Evolutionary conservation across 371 early-diverging fungal genomes (phyloP), one percentile per base, ranked within the genome.

Genomic region (Mitosporidium daphniae): DNA sequence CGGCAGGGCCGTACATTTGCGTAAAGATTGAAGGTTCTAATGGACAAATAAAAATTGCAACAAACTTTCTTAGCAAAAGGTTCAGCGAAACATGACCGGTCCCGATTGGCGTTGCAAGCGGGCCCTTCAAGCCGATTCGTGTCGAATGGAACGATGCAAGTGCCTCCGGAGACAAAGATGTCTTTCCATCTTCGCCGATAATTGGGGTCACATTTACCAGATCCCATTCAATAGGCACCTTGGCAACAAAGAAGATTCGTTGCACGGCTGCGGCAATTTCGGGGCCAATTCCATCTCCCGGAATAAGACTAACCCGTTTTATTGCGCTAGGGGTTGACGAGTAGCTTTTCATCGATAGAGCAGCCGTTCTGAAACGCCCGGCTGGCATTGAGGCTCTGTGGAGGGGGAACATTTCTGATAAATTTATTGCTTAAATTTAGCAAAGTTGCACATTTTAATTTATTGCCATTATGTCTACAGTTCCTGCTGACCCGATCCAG

Each of bases 261-360:
- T 69, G 60, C 25, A 89, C 86, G 7, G 73, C 66, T 26, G 55
- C 43, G 21, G 82, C 71, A 33, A 89, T 89, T 53, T 89, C 91
- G 22, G 91, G 91, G 29, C 91, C 91, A 36, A 89, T 89, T 32
- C 91, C 91, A 45, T 89, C 84, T 37, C 91, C 91, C 19, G 91
- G 84, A 37, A 89, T 84, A 31, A 89, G 48, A 28, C 84, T 78
- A 30, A 82, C 82, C n/a, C n/a, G n/a, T n/a, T n/a, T n/a, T n/a
- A n/a, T n/a, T n/a, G n/a, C n/a, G n/a, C n/a, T n/a, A n/a, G n/a
- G n/a, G n/a, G n/a, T n/a, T n/a, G n/a, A n/a, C n/a, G n/a, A n/a
- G n/a, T n/a, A n/a, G n/a, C n/a, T n/a, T n/a, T n/a, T n/a, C n/a
- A n/a, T n/a, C n/a, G n/a, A n/a, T n/a, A n/a, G n/a, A n/a, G n/a